phyloP scores from a whole-genome alignment of 202 grass and related monocot species.

The Elaeis oleifera region DNA sequence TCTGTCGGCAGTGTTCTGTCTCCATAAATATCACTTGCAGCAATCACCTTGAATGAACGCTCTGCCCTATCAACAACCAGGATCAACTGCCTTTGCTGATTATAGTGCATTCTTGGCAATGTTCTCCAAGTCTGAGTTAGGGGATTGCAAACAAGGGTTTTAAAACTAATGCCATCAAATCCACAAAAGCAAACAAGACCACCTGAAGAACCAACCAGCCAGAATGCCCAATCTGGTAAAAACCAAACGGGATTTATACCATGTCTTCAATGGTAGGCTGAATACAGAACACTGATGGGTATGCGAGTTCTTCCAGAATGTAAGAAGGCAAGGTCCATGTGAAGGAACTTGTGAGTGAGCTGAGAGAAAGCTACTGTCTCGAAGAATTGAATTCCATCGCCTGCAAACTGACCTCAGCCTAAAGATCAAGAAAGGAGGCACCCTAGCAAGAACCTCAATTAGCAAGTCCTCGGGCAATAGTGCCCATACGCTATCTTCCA shows the following conservation, averaged over 20 bases:
- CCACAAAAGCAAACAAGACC: slow-evolving; percentile 89
- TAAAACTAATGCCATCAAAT: slow-evolving; percentile 57
- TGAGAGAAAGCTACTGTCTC: slow-evolving; percentile 57
- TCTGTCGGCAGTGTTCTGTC: slow-evolving; percentile 81
- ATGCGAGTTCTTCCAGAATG: slow-evolving; percentile 51
- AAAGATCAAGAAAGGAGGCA: slow-evolving; percentile 81
- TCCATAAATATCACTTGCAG: slow-evolving; percentile 69
- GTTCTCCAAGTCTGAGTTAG: slow-evolving; percentile 61
- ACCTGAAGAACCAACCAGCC: slow-evolving; percentile 74
- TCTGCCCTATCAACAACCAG: slow-evolving; percentile 43
- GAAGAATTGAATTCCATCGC: slow-evolving; percentile 60
- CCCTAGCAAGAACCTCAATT: slow-evolving; percentile 64
- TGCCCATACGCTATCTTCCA: slow-evolving; percentile 61
- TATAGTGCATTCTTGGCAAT: slow-evolving; percentile 77
- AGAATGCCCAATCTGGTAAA: slow-evolving; percentile 89
- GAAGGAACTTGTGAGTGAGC: slow-evolving; percentile 53
- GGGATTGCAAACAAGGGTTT: slow-evolving; percentile 77
- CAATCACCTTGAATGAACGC: slow-evolving; percentile 66
- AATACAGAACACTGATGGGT: slow-evolving; percentile 55
- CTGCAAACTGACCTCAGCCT: slow-evolving; percentile 56
- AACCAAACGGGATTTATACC: slow-evolving; percentile 66
- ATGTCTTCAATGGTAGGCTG: slow-evolving; percentile 65
- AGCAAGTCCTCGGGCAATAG: slow-evolving; percentile 69
- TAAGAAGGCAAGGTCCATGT: slow-evolving; percentile 81
- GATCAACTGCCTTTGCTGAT: slow-evolving; percentile 86